These are phyloP conservation scores for Pistacia vera DNA, from an alignment of 345 rosid species.

Conservation along the genomic window DNA sequence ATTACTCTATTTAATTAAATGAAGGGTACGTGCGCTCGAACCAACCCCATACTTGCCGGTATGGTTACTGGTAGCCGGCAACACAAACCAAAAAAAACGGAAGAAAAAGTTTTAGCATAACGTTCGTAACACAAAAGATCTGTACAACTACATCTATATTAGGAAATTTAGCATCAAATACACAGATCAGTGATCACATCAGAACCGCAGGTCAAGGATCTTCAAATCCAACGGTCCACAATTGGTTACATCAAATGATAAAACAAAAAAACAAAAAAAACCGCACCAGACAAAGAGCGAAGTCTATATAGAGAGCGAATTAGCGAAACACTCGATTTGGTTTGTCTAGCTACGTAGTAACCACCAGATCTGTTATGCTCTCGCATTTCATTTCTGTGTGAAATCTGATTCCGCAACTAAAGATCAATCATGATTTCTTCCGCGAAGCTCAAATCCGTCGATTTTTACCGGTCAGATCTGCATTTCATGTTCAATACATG, in stretches of 20 bases:
- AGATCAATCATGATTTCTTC: conserved; percentile 54
- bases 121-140: too few species aligned
- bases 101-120: too few species aligned
- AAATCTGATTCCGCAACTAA: neutral
- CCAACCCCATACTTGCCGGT: too few species aligned
- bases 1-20: too few species aligned
- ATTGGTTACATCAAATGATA: neutral
- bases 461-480: conserved; percentile 66
- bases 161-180: too few species aligned
- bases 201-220: too few species aligned
- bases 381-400: conserved; percentile 7
- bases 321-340: neutral
- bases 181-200: too few species aligned
- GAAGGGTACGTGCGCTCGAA: too few species aligned
- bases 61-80: too few species aligned
- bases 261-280: neutral
- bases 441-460: conserved; percentile 69
- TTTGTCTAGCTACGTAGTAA: neutral
- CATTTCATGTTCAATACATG: conserved; percentile 11
- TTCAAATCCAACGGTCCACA: too few species aligned
- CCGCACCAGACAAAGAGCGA: neutral
- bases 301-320: neutral
- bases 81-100: too few species aligned
- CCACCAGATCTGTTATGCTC: conserved; percentile 24
- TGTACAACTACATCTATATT: too few species aligned